Evolutionary conservation across 129 eudicot species (phyloP), one percentile per base, ranked within the genome.

Genomic region (Helianthus tuberosus): DNA sequence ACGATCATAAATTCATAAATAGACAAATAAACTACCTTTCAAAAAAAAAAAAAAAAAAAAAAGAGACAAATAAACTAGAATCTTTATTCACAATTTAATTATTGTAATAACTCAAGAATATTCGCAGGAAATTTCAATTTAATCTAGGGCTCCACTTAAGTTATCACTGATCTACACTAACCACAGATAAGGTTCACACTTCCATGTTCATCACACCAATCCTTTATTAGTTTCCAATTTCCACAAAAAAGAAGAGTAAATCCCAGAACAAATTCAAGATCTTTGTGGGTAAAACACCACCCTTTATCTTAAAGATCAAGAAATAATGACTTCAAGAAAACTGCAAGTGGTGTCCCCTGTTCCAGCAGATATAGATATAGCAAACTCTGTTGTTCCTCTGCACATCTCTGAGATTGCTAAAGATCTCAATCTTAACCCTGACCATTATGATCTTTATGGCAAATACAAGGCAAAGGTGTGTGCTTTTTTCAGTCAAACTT

Each of bases 311-410:
- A 77, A 78, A 78, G 73, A 62, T 63, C 29, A 71, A 71, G 53
- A 72, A 36, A 77, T 79, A 36, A 77, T 79, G 78, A 79, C 68
- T 79, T 65, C 83, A 64, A 79, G 99, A 83, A 91, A 84, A 49
- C 49, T 95, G 69, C 87, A 91, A 81, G 97, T 91, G 74, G 83
- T 76, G 8, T 85, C 97, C 36, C 99, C 97, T 36, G 99, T 95
- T 52, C 99, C 99, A 3, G 97, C 99, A 7, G 99, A 94, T 75
- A 95, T 95, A 55, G 99, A 95, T 67, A 88, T 95, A 14, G 99
- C 99, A 51, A 95, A 95, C 77, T 89, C 96, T 65, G 88, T 95
- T 61, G 75, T 84, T 59, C 97, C 99, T 13, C 85, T 91, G 3
- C 97, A 95, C 76, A 85, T 95, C 71, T 78, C 99, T 60, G 74